phyloP scores from a whole-genome alignment of 1,284 basidiomycete species.

The Irpex lacteus region DNA sequence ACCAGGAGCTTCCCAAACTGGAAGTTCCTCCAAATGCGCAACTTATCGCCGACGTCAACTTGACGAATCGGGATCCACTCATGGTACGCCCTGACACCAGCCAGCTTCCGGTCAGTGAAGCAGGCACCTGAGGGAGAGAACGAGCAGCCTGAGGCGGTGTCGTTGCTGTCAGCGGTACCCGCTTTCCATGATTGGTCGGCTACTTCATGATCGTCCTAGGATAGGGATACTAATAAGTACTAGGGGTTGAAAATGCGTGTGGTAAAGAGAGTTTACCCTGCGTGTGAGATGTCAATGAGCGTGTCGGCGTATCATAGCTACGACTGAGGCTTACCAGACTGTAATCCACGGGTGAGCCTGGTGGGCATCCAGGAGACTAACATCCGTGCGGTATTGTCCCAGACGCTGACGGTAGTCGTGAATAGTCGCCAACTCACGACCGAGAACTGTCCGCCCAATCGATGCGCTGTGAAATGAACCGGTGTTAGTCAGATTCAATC shows the following conservation, averaged over 20 bases:
- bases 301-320: neutral
- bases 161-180: constrained; percentile 62
- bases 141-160: constrained; percentile 51
- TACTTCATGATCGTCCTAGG: constrained; percentile 59
- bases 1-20: constrained; percentile 57
- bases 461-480: constrained; percentile 28
- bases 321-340: constrained; percentile 42
- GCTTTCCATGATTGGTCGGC: constrained; percentile 66
- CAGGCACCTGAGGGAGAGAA: constrained; percentile 55
- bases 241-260: neutral
- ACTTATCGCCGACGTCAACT: constrained; percentile 56
- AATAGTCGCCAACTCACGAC: constrained; percentile 59
- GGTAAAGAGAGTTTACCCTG: constrained; percentile 4
- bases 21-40: constrained; percentile 69
- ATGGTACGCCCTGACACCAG: constrained; percentile 63
- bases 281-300: neutral
- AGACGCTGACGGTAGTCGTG: constrained; percentile 61
- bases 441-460: constrained; percentile 47
- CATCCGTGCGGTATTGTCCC: constrained; percentile 58
- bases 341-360: constrained; percentile 55
- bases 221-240: neutral
- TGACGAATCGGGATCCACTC: constrained; percentile 73
- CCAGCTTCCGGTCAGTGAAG: constrained; percentile 63
- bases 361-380: constrained; percentile 48
- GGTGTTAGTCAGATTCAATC: neutral